Conservation (phyloP, 2,329 filamentous ascomycete species). For the Colletotrichum sp. region DNA sequence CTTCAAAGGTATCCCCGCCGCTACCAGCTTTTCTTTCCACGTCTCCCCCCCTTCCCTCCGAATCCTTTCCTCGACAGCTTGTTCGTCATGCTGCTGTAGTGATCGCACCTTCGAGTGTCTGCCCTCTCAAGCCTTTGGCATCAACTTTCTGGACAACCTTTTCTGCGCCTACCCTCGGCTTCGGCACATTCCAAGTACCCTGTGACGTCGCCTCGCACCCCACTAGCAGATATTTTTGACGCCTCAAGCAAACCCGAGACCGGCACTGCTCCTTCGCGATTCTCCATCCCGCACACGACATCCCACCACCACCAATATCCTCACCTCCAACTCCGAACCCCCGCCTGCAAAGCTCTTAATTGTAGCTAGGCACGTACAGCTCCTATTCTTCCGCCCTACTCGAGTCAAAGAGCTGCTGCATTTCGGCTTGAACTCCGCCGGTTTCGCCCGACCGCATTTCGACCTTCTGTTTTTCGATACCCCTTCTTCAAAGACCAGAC, state of each 20-base stretch:
- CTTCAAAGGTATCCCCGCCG: slow-evolving; percentile 6
- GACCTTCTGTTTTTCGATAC: background rate
- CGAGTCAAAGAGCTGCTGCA: background rate
- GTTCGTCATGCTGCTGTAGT: slow-evolving; percentile 19
- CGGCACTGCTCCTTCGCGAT: slow-evolving; percentile 15
- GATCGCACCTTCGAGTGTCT: slow-evolving; percentile 13
- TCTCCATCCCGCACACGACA: slow-evolving; percentile 15
- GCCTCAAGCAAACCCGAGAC: slow-evolving; percentile 18
- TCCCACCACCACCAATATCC: background rate
- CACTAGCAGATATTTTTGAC: slow-evolving; percentile 22
- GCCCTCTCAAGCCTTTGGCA: background rate
- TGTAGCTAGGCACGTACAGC: background rate
- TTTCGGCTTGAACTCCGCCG: background rate
- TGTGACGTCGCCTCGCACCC: slow-evolving; percentile 20
- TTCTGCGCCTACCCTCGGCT: slow-evolving; percentile 15
- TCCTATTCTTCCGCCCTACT: background rate
- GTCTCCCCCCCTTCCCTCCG: background rate
- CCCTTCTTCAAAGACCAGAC: background rate
- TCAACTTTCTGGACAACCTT: background rate
- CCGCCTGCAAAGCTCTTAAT: background rate
- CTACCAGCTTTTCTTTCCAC: slow-evolving; percentile 3
- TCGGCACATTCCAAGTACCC: slow-evolving; percentile 4
- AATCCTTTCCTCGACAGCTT: background rate
- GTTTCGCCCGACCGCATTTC: slow-evolving; percentile 7
- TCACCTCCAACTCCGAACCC: background rate